These are phyloP conservation scores for Calonectria fujianensis DNA, from an alignment of 2,329 filamentous ascomycete genomes.

Conservation along the genomic window DNA sequence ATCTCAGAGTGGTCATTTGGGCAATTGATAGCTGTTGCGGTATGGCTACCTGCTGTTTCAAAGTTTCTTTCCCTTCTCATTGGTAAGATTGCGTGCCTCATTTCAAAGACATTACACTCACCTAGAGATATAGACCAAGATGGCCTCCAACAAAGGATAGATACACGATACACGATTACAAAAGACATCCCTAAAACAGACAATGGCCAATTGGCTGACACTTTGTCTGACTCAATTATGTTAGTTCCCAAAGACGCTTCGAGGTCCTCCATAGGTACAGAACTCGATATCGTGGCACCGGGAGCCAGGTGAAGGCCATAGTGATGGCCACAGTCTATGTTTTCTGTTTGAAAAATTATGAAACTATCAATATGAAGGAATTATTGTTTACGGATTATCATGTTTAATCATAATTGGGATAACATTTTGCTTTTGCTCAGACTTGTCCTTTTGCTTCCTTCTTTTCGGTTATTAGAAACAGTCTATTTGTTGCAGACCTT, in stretches of 20 bases:
- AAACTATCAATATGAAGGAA: no score
- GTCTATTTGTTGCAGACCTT: no score
- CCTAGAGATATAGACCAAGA: neutral
- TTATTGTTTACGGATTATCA: no score
- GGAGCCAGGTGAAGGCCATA: neutral
- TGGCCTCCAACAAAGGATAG: neutral
- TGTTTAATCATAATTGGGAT: no score
- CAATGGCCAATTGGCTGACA: neutral
- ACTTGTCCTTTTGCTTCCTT: no score
- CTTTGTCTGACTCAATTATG: neutral
- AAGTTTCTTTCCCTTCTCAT: conserved; percentile 12
- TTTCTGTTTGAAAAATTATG: neutral
- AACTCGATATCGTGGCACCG: neutral
- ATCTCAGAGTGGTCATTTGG: conserved; percentile 13
- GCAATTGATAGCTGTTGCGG: neutral
- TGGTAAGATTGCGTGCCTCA: neutral
- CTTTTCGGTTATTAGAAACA: no score
- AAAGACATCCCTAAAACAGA: neutral
- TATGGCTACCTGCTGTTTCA: neutral
- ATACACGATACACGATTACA: neutral
- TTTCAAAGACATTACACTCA: neutral
- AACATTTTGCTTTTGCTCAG: no score
- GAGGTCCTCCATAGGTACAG: neutral
- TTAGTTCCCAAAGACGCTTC: neutral
- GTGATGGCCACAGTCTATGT: neutral